A percentile compares a stretch with the other conserved stretches of the same genome.
These are phyloP conservation scores for Coix lacrymajobi DNA, from an alignment of 176 grass and related monocot genomes.

Conservation along the genomic window DNA sequence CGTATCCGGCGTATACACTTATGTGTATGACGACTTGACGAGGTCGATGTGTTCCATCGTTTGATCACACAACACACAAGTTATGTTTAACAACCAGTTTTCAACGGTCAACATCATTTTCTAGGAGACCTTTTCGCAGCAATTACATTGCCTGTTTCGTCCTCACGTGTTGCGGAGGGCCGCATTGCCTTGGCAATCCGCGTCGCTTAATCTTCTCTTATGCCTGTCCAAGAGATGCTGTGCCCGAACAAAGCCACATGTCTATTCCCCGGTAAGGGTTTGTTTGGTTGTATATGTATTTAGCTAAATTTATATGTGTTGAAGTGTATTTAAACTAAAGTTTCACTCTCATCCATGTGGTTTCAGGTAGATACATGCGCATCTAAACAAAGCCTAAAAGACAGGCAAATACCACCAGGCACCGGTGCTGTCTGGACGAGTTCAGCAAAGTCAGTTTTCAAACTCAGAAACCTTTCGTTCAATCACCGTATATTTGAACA, in stretches of 20 bases:
- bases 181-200: constrained; percentile 8
- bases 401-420: not conserved
- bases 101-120: not conserved
- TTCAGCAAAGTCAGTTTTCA: not conserved
- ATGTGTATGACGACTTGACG: too few species aligned
- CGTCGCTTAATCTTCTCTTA: constrained; percentile 7
- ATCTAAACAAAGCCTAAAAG: too few species aligned
- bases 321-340: too few species aligned
- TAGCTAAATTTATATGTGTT: too few species aligned
- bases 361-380: too few species aligned
- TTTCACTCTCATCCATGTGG: too few species aligned
- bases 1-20: not conserved
- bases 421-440: not conserved
- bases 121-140: not conserved
- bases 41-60: not conserved
- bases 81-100: not conserved
- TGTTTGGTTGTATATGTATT: too few species aligned
- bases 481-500: not conserved
- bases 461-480: not conserved
- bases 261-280: not conserved
- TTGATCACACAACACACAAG: not conserved
- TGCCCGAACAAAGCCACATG: not conserved
- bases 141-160: constrained; percentile 1
- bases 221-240: not conserved
- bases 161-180: constrained; percentile 1